phyloP scores from a whole-genome alignment of 257 asterid species.

The Solanum etuberosum region DNA sequence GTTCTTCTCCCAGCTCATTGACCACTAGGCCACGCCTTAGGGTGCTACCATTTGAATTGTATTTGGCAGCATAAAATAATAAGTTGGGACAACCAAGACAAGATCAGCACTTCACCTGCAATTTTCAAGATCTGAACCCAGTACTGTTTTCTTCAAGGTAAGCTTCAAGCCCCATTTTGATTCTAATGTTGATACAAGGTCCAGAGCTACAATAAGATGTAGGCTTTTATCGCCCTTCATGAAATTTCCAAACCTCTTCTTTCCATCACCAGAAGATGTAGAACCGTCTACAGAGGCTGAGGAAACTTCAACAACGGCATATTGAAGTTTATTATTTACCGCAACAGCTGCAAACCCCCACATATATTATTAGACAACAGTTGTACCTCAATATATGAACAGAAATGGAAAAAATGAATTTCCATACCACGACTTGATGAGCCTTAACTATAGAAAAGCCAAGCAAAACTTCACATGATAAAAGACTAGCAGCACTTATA shows the following conservation, averaged over 20 bases:
- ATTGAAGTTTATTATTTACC: constrained; percentile 80
- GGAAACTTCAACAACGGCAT: constrained; percentile 77
- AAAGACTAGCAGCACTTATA: neutral
- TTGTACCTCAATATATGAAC: neutral
- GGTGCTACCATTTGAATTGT: neutral
- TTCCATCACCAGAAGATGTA: constrained; percentile 35
- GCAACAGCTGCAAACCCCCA: constrained; percentile 65
- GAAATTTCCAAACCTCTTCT: constrained; percentile 56
- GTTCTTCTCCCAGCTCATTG: neutral
- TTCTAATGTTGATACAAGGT: constrained; percentile 79
- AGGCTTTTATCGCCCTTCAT: constrained; percentile 41
- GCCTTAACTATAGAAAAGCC: neutral
- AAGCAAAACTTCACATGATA: neutral
- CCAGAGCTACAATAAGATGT: constrained; percentile 65
- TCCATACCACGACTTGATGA: neutral
- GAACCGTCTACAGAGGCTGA: constrained; percentile 28
- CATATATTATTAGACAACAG: neutral
- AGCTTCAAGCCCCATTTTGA: constrained; percentile 84
- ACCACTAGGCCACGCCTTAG: neutral
- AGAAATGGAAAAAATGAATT: neutral
- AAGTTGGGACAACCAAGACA: neutral
- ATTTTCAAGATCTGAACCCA: constrained; percentile 84
- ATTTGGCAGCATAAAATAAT: neutral
- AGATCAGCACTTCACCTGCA: constrained; percentile 42
- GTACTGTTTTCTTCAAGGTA: constrained; percentile 45